Conservation (phyloP, 352 stramenopile genomes). For the Phytophthora megakarya region DNA sequence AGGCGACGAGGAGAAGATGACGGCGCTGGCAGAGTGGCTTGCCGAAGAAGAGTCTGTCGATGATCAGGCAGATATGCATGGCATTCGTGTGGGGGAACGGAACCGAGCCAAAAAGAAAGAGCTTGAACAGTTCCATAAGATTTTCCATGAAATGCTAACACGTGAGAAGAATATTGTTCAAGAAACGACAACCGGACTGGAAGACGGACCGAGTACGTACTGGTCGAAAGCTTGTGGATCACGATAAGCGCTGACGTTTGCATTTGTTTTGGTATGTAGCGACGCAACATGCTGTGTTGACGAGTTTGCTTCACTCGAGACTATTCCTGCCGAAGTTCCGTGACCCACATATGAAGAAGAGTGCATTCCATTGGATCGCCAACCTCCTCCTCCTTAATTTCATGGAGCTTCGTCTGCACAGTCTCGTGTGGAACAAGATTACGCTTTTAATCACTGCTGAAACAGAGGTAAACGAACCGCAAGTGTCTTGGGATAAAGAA, state of each 20-base stretch:
- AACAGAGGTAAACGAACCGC: slow-evolving; percentile 31
- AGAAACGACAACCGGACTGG: slow-evolving; percentile 65
- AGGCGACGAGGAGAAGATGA: slow-evolving; percentile 20
- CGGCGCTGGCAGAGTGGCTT: slow-evolving; percentile 59
- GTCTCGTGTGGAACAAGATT: slow-evolving; percentile 86
- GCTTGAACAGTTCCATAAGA: slow-evolving; percentile 60
- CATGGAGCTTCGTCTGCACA: slow-evolving; percentile 79
- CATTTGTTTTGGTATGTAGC: slow-evolving; percentile 26
- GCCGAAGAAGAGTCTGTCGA: slow-evolving; percentile 46
- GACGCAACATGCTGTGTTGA: slow-evolving; percentile 65
- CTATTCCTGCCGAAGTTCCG: slow-evolving; percentile 67
- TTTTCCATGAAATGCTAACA: slow-evolving; percentile 67
- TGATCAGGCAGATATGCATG: slow-evolving; percentile 38
- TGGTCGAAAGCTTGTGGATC: too few species aligned
- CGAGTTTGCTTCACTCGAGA: slow-evolving; percentile 58
- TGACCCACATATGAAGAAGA: slow-evolving; percentile 53
- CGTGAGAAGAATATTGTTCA: slow-evolving; percentile 83
- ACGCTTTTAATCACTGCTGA: slow-evolving; percentile 70
- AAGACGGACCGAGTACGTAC: slow-evolving; percentile 66
- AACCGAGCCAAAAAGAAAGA: slow-evolving; percentile 51
- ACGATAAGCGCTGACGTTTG: slow-evolving; percentile 4
- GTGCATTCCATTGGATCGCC: slow-evolving; percentile 78
- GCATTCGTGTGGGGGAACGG: slow-evolving; percentile 40
- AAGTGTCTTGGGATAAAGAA: slow-evolving; percentile 61
- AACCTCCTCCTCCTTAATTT: slow-evolving; percentile 84